Evolutionary conservation across 2,329 filamentous ascomycete species (phyloP).

Genomic region (Sclerotiophoma versabilis): DNA sequence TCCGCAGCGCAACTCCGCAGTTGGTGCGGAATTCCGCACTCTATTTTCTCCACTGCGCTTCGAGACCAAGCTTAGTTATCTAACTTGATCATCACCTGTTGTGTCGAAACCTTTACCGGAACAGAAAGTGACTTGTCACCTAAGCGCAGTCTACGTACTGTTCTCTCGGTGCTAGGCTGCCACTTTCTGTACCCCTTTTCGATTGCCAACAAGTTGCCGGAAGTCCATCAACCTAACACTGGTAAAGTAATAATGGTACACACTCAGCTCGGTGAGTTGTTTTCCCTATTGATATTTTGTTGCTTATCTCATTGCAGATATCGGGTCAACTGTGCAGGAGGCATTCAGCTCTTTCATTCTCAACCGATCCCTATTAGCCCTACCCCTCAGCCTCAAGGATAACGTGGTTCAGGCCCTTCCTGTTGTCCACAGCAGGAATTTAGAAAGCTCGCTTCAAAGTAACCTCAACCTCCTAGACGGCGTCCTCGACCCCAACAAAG

Average conservation of each 20-base stretch:
- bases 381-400: slow-evolving; percentile 13
- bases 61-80: background rate
- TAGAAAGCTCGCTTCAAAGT: slow-evolving; percentile 15
- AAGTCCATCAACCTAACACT: too few species aligned
- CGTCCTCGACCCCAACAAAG: slow-evolving; percentile 19
- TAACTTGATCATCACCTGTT: background rate
- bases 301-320: background rate
- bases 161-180: background rate
- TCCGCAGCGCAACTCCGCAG: slow-evolving; percentile 19
- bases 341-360: slow-evolving; percentile 20
- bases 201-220: background rate
- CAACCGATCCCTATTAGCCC: slow-evolving; percentile 15
- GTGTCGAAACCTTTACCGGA: background rate
- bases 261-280: background rate
- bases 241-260: background rate
- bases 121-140: background rate
- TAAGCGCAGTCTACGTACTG: background rate
- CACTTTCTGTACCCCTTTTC: background rate
- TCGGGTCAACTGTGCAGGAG: slow-evolving; percentile 1
- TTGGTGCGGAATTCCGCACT: slow-evolving; percentile 21
- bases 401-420: slow-evolving; percentile 5
- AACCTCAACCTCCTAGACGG: slow-evolving; percentile 27
- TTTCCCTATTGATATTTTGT: too few species aligned
- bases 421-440: slow-evolving; percentile 7
- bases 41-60: background rate